phyloP scores from a whole-genome alignment of 164 flowering plant genomes.

The Cinnamomum chago region DNA sequence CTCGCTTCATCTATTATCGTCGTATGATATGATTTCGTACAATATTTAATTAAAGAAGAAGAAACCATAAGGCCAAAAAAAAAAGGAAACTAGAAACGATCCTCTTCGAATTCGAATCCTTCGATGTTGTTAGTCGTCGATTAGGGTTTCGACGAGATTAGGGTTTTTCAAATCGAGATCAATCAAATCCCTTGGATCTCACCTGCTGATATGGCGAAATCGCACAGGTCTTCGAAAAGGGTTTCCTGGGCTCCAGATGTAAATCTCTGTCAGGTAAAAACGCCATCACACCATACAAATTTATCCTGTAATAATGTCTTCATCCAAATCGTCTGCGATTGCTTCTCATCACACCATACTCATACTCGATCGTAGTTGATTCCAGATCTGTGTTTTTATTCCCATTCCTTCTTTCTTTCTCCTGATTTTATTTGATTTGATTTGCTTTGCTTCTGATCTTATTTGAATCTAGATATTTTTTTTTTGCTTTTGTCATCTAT shows the following conservation, averaged over 20 bases:
- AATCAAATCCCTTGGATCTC: background rate
- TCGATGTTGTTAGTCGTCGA: background rate
- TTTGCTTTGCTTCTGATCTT: background rate
- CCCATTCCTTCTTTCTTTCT: background rate
- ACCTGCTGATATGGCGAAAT: conserved; percentile 56
- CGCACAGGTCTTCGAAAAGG: conserved; percentile 69
- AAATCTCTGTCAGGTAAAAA: conserved; percentile 83
- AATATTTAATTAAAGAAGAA: background rate
- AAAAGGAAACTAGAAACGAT: background rate
- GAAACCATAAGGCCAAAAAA: background rate
- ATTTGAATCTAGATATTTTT: background rate
- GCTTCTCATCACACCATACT: too few relatives aligned
- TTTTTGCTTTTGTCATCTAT: too few relatives aligned
- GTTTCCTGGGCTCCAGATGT: conserved; percentile 81
- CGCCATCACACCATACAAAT: background rate
- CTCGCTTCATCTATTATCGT: background rate
- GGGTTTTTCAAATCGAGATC: background rate
- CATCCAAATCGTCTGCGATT: too few relatives aligned
- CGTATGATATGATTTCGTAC: background rate
- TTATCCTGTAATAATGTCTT: too few relatives aligned
- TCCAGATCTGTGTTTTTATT: too few relatives aligned
- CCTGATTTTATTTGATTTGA: background rate
- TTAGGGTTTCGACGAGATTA: conserved; percentile 7
- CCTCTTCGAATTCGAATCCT: background rate
- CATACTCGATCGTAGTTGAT: too few relatives aligned